A percentile compares a stretch with the other conserved stretches of the same genome.
phyloP scores from a whole-genome alignment of 768 basidiomycete genomes.

The Solioccasus polychromus region DNA sequence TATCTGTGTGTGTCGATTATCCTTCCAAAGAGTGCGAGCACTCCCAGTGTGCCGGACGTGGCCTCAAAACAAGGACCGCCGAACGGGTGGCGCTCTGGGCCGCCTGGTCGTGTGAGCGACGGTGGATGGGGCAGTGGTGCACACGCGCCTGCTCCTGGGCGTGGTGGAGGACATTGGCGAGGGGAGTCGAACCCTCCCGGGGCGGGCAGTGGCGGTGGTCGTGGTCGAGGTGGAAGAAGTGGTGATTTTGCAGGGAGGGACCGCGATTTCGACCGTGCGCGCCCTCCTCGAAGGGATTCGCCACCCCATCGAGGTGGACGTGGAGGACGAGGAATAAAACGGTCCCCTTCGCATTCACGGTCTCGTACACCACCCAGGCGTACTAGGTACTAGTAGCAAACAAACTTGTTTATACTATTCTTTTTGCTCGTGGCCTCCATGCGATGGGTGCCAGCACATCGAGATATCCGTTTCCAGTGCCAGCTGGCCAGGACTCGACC shows the following conservation, averaged over 20 bases:
- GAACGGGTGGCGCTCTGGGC: slow-evolving; percentile 35
- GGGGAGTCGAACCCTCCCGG: slow-evolving; percentile 62
- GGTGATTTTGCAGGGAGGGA: slow-evolving; percentile 35
- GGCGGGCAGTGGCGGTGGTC: slow-evolving; percentile 36
- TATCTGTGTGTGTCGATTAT: slow-evolving; percentile 73
- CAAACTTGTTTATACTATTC: no score
- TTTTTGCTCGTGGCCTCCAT: background rate
- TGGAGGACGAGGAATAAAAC: slow-evolving; percentile 41
- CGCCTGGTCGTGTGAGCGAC: slow-evolving; percentile 39
- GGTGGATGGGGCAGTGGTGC: slow-evolving; percentile 48
- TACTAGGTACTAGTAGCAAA: no score
- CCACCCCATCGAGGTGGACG: slow-evolving; percentile 47
- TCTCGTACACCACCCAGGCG: slow-evolving; percentile 44
- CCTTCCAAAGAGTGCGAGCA: slow-evolving; percentile 64
- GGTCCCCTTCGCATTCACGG: slow-evolving; percentile 35
- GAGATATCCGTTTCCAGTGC: slow-evolving; percentile 22
- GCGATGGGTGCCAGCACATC: slow-evolving; percentile 27
- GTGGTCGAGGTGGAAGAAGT: slow-evolving; percentile 41
- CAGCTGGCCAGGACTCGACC: slow-evolving; percentile 1
- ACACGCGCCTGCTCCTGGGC: slow-evolving; percentile 33
- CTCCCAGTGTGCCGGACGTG: slow-evolving; percentile 45
- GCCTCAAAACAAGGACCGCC: slow-evolving; percentile 35
- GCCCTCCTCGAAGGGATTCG: slow-evolving; percentile 48
- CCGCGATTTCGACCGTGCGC: slow-evolving; percentile 38
- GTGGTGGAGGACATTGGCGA: slow-evolving; percentile 73